phyloP scores from a whole-genome alignment of 1,284 basidiomycete genomes.

The Trichosporon faecale region DNA sequence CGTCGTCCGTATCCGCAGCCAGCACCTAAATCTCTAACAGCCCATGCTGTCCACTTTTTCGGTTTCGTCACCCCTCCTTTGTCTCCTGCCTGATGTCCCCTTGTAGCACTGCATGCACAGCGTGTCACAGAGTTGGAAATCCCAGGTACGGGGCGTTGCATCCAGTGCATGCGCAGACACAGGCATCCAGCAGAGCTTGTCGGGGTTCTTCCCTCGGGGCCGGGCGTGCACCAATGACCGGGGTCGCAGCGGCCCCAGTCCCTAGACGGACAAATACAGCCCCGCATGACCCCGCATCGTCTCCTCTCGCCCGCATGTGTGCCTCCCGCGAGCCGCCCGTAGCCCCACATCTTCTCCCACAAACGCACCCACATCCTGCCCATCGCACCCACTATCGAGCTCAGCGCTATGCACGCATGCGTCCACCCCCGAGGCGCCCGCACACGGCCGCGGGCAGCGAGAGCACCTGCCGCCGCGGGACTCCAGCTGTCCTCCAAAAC shows the following conservation, averaged over 20 bases:
- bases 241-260: not conserved
- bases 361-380: not conserved
- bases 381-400: not conserved
- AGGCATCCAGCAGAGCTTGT: not conserved
- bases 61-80: not conserved
- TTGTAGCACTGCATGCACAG: too few relatives aligned
- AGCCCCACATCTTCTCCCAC: constrained; percentile 2
- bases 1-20: not conserved
- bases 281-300: not conserved
- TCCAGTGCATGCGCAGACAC: not conserved
- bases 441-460: not conserved
- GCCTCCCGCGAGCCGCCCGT: not conserved
- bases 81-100: too few relatives aligned
- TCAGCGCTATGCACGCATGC: not conserved
- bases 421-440: not conserved
- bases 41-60: not conserved
- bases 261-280: constrained; percentile 5
- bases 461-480: not conserved
- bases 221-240: not conserved
- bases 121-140: not conserved
- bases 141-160: not conserved
- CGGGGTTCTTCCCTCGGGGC: not conserved
- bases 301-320: not conserved
- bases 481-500: not conserved
- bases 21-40: not conserved